phyloP scores from a whole-genome alignment of 495 filamentous ascomycete genomes.

The Bryoglossum gracile region DNA sequence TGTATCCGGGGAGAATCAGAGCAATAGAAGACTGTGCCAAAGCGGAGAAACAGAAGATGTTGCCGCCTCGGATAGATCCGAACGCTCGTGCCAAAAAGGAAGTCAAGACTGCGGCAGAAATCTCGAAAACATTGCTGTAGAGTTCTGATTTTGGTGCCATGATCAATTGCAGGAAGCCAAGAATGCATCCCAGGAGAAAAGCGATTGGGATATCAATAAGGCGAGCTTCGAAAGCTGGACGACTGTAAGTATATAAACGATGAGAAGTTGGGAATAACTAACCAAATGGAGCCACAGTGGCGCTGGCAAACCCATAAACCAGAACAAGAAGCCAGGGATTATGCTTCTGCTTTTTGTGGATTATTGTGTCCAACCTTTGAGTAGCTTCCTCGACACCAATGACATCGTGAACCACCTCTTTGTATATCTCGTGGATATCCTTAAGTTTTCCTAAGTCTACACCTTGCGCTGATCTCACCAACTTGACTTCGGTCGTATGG shows the following conservation, averaged over 20 bases:
- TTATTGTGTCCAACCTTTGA: constrained; percentile 57
- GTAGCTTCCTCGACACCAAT: constrained; percentile 83
- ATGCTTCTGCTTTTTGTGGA: constrained; percentile 54
- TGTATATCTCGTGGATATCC: constrained; percentile 85
- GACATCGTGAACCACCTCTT: constrained; percentile 84
- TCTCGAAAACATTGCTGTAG: constrained; percentile 86
- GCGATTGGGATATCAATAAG: constrained; percentile 82
- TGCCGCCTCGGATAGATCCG: constrained; percentile 63
- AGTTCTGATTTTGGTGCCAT: constrained; percentile 73
- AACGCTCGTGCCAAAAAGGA: constrained; percentile 87
- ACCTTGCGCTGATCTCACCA: constrained; percentile 68
- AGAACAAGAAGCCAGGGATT: constrained; percentile 65
- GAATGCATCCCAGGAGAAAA: constrained; percentile 76
- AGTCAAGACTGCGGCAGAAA: constrained; percentile 76
- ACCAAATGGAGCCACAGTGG: constrained; percentile 68
- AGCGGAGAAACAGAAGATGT: constrained; percentile 85
- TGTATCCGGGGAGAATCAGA: constrained; percentile 85
- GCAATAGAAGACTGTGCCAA: constrained; percentile 87
- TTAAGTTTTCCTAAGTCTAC: constrained; percentile 79
- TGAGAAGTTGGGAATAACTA: neutral
- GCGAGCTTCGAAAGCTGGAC: constrained; percentile 68
- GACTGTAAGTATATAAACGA: neutral
- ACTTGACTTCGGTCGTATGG: constrained; percentile 88
- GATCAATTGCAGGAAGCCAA: constrained; percentile 77
- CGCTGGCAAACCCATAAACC: constrained; percentile 79